Percentiles rank a stretch among this genome's conserved stretches.
phyloP scores from a whole-genome alignment of 139 green algal genomes.

The Pseudopediastrum boryanum region DNA sequence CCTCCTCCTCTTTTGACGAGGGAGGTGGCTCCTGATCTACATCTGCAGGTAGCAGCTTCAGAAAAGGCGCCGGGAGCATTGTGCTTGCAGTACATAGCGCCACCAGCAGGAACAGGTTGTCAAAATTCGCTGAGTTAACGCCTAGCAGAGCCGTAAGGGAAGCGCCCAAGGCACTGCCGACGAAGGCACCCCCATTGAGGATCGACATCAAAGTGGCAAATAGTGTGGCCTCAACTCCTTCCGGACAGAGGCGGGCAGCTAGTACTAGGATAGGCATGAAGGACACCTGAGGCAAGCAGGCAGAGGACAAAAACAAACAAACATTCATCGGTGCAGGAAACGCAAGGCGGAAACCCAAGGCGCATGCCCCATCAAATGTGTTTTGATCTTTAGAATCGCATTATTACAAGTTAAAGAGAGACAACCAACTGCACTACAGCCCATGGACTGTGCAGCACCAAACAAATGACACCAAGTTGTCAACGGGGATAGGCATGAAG shows the following conservation, averaged over 20 bases:
- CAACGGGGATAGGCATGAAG: too few species aligned
- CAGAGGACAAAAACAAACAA: neutral
- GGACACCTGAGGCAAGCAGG: constrained; percentile 62
- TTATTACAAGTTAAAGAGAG: too few species aligned
- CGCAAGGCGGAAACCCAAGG: too few species aligned
- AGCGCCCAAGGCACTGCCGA: constrained; percentile 67
- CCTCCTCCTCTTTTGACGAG: neutral
- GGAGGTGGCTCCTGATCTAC: constrained; percentile 34
- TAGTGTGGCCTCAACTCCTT: constrained; percentile 96
- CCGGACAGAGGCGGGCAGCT: constrained; percentile 73
- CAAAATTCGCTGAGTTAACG: constrained; percentile 77
- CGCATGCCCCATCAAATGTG: too few species aligned
- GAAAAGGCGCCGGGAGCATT: constrained; percentile 54
- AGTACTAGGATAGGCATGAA: constrained; percentile 99
- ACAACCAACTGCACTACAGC: too few species aligned
- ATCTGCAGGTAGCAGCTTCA: constrained; percentile 47
- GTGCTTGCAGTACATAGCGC: constrained; percentile 29
- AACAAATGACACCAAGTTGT: too few species aligned
- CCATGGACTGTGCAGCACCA: too few species aligned
- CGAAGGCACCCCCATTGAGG: constrained; percentile 81
- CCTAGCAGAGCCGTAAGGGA: constrained; percentile 72
- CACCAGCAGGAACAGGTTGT: constrained; percentile 43
- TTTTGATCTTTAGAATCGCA: too few species aligned
- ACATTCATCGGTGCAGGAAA: too few species aligned
- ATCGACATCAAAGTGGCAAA: constrained; percentile 97